These are phyloP conservation scores for Crotalaria pallida DNA, from an alignment of 306 rosid genomes.

Conservation along the genomic window DNA sequence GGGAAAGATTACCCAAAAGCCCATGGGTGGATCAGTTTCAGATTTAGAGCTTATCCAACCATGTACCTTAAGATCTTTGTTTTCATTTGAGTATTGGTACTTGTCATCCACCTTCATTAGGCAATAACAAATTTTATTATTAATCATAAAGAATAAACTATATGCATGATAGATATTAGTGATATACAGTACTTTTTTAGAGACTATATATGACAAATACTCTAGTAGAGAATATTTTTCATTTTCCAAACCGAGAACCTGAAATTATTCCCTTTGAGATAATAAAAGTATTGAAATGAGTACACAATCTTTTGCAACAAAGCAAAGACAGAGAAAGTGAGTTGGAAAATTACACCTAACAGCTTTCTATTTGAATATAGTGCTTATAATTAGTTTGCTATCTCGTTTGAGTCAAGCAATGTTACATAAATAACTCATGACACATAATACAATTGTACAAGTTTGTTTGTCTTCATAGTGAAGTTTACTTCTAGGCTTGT, in stretches of 20 bases:
- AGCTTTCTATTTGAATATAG: not conserved
- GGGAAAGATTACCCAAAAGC: slow-evolving; percentile 81
- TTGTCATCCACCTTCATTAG: slow-evolving; percentile 74
- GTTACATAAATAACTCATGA: not conserved
- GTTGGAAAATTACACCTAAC: not conserved
- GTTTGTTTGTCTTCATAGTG: not conserved
- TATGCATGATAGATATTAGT: not conserved
- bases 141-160: not conserved
- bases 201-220: not conserved
- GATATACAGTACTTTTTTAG: not conserved
- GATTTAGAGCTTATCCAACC: slow-evolving; percentile 63
- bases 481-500: not conserved
- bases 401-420: not conserved
- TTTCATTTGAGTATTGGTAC: slow-evolving; percentile 70
- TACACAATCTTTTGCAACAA: too few species aligned
- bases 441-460: not conserved
- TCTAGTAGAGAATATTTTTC: not conserved
- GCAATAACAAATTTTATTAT: not conserved
- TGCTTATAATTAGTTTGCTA: not conserved
- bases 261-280: too few species aligned
- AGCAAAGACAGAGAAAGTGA: not conserved
- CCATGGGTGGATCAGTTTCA: slow-evolving; percentile 35
- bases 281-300: too few species aligned
- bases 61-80: slow-evolving; percentile 64
- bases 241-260: too few species aligned